Evolutionary conservation across 768 basidiomycete genomes (phyloP).

Genomic region (Strobilomyces echinocephalus): DNA sequence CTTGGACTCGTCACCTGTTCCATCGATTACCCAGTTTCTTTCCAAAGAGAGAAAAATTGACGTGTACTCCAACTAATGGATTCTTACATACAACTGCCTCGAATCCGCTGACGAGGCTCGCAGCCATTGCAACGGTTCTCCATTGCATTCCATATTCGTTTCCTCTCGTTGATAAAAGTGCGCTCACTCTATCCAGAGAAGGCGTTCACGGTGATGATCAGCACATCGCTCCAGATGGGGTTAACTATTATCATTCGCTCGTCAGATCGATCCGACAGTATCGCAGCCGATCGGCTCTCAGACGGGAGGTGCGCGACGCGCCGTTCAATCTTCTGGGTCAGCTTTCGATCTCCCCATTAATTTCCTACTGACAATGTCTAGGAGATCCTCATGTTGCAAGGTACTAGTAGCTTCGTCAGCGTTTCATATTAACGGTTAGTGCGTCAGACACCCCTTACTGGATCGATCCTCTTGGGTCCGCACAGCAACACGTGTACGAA

Average conservation of each 20-base stretch:
- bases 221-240: slow-evolving; percentile 6
- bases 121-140: not conserved
- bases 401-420: not conserved
- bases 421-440: slow-evolving; percentile 5
- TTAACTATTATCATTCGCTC: slow-evolving; percentile 3
- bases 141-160: not conserved
- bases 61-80: not conserved
- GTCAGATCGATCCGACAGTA: slow-evolving; percentile 20
- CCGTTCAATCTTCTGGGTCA: slow-evolving; percentile 15
- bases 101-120: not conserved
- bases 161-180: not conserved
- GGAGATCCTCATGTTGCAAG: not conserved
- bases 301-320: slow-evolving; percentile 2
- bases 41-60: not conserved
- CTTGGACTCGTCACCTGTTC: not conserved
- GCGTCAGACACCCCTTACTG: not conserved
- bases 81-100: not conserved
- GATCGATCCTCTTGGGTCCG: not conserved
- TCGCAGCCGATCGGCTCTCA: slow-evolving; percentile 12
- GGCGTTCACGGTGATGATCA: slow-evolving; percentile 10
- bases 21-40: not conserved
- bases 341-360: slow-evolving; percentile 5
- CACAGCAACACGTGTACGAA: slow-evolving; percentile 12
- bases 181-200: slow-evolving; percentile 5
- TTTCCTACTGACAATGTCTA: not conserved